Evolutionary conservation across 2,329 filamentous ascomycete genomes (phyloP), one percentile per base, ranked within the genome.

Genomic region (Neofusicoccum sp.): DNA sequence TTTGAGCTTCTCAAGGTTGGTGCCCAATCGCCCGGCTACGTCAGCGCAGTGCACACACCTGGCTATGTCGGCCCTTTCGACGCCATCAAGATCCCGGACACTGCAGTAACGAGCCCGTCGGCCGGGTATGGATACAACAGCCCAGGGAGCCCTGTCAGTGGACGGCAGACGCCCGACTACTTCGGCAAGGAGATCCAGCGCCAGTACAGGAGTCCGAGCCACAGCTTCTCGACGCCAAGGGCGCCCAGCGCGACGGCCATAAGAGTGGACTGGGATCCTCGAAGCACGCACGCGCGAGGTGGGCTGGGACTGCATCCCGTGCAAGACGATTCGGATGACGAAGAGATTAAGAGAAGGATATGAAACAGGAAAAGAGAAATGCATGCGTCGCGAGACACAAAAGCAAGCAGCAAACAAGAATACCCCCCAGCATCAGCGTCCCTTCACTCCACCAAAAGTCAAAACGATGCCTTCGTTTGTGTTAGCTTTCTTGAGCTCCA

Each of bases 191-290:
- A 76, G 26, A 61, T 67, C 6, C 70, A 78, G 51, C 69, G 76
- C 56, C 65, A 72, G 24, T 79, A 78, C 63, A 67, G 66, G 16
- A 73, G 71, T 24, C 75, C 76, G 3, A 71, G 59, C 0, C 65
- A 73, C 24, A 78, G 76, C 61, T 79, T 79, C 64, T 78, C 76
- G 3, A 68, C 71, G n/a, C 76, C 77, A 20, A 68, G 75, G 58
- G 67, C 73, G 6, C 74, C 73, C 16, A 74, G 70, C 11, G 67
- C 68, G 38, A 34, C 30, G 7, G 57, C 24, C 8, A 33, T 31
- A 8, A 33, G 47, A 26, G 26, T 34, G 12, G 73, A 74, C 16
- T 76, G 72, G 69, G 74, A 76, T 62, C 72, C 73, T 36, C 66
- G 68, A 33, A 67, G 69, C 53, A 71, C 71, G 45, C 69, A 71